Percentiles rank a stretch among this genome's conserved stretches.
Conservation (phyloP, 164 flowering plant species). For the Tetracentron sinense region DNA sequence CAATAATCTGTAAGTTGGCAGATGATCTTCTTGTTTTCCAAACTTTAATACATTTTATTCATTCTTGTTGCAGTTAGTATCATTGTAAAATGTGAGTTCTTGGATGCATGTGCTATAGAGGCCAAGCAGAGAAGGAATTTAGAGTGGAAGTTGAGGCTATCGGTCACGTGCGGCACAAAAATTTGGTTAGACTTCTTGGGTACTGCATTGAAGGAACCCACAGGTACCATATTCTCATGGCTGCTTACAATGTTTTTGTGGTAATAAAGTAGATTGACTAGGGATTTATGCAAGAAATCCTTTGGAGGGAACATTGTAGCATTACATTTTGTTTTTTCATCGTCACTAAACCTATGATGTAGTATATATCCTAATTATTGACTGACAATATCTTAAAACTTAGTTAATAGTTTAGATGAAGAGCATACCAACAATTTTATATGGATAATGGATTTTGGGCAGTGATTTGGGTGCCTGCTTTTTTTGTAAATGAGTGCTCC, state of each 20-base stretch:
- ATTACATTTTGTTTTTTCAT: too few species aligned
- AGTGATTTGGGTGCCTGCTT: too few species aligned
- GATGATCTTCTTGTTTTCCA: neutral
- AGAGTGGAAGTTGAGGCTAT: constrained; percentile 79
- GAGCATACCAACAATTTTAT: too few species aligned
- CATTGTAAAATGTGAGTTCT: neutral
- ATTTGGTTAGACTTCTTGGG: constrained; percentile 73
- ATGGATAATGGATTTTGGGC: too few species aligned
- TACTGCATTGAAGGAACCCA: constrained; percentile 61
- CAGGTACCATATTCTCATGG: neutral
- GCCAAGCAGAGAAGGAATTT: constrained; percentile 81
- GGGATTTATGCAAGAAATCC: too few species aligned
- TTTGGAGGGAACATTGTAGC: too few species aligned
- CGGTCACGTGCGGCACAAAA: constrained; percentile 78
- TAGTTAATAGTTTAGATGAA: too few species aligned
- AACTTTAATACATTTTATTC: neutral
- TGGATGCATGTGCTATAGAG: constrained; percentile 29
- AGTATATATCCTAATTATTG: too few species aligned
- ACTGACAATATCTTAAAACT: too few species aligned
- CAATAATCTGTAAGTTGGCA: constrained; percentile 56
- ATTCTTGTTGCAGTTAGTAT: neutral
- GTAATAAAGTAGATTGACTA: neutral
- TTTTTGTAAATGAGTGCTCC: too few species aligned
- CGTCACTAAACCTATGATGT: too few species aligned
- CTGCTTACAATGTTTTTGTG: too few species aligned